Evolutionary conservation across 345 rosid genomes (phyloP).

Genomic region (Hevea brasiliensis): DNA sequence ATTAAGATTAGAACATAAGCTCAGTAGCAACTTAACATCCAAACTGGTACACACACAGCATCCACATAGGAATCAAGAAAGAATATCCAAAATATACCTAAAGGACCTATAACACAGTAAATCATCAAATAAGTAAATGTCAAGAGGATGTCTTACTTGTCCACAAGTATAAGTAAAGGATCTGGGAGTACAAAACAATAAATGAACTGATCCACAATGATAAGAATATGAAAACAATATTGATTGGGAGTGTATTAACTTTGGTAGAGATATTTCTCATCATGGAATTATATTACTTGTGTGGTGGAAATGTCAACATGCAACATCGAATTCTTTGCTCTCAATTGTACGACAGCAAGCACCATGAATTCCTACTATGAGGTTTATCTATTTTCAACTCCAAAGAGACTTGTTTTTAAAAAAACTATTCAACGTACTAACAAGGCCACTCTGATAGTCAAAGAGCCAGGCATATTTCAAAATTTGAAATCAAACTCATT

Average conservation of each 20-base stretch:
- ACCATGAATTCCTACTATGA: neutral
- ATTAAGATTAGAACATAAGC: neutral
- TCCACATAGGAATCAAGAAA: neutral
- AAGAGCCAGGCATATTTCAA: neutral
- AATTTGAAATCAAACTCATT: slow-evolving; percentile 10
- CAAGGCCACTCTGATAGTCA: neutral
- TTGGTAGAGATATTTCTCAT: neutral
- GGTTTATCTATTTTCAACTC: neutral
- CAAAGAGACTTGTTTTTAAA: neutral
- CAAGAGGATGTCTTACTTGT: neutral
- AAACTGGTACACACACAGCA: neutral
- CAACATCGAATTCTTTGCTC: neutral
- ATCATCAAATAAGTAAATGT: neutral
- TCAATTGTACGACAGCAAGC: neutral
- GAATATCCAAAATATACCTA: neutral
- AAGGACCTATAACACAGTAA: neutral
- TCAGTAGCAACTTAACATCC: neutral
- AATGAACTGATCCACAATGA: neutral
- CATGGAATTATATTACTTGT: neutral
- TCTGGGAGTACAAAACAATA: neutral
- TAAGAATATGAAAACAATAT: neutral
- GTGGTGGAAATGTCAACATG: neutral
- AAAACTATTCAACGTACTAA: neutral
- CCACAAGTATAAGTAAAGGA: neutral
- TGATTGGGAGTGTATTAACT: neutral